phyloP scores from a whole-genome alignment of 1,139 yeast species.

The Yamadazyma triangularis region DNA sequence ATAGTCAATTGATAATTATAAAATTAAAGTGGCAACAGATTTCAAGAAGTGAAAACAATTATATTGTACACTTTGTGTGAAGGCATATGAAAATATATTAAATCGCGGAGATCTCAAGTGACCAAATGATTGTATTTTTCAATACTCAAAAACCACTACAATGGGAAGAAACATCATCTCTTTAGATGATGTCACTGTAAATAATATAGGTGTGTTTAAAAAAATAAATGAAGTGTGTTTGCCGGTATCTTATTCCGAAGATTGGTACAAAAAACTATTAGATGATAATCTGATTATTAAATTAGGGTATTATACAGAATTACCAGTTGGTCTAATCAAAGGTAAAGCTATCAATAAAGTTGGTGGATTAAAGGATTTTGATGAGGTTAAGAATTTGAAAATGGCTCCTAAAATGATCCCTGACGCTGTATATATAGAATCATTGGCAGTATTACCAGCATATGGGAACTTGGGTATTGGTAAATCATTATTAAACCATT shows the following conservation, averaged over 20 bases:
- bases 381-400: constrained; percentile 17
- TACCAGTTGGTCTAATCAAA: constrained; percentile 70
- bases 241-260: constrained; percentile 39
- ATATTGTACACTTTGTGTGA: no score
- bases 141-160: neutral
- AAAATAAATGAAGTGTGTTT: constrained; percentile 42
- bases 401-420: constrained; percentile 34
- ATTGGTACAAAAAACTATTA: constrained; percentile 41
- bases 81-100: no score
- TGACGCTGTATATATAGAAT: constrained; percentile 58
- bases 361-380: constrained; percentile 20
- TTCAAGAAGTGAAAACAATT: no score
- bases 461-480: constrained; percentile 65
- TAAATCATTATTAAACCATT: constrained; percentile 47
- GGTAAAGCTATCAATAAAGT: constrained; percentile 40
- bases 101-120: no score
- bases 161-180: constrained; percentile 34
- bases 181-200: constrained; percentile 52
- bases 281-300: constrained; percentile 30
- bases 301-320: constrained; percentile 54
- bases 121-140: no score
- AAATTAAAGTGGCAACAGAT: no score
- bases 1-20: no score
- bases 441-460: constrained; percentile 59
- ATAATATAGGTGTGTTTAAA: constrained; percentile 51